These are phyloP conservation scores for Tarenaya hassleriana DNA, from an alignment of 345 rosid genomes.

Conservation along the genomic window DNA sequence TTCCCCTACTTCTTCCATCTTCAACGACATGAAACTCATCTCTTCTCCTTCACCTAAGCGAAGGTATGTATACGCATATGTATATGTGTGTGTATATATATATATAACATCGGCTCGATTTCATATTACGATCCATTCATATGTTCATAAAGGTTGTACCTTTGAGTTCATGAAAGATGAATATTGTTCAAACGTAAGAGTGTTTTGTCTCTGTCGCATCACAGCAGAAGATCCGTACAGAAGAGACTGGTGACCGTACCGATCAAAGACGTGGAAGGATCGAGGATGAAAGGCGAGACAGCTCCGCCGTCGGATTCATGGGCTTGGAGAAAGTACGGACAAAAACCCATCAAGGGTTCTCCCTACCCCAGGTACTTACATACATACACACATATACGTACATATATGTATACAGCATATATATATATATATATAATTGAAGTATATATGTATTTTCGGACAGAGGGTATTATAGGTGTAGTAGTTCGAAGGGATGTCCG, in stretches of 20 bases:
- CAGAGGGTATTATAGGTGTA: slow-evolving; percentile 94
- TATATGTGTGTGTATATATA: no score
- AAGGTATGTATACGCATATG: slow-evolving; percentile 41
- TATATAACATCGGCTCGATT: no score
- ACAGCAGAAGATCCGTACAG: slow-evolving; percentile 56
- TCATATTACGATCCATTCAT: no score
- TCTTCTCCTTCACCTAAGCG: slow-evolving; percentile 48
- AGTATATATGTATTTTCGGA: no score
- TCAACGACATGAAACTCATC: slow-evolving; percentile 38
- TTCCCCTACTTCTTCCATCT: slow-evolving; percentile 46
- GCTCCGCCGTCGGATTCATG: slow-evolving; percentile 91
- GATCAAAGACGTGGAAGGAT: slow-evolving; percentile 71
- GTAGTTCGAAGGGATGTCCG: slow-evolving; percentile 96
- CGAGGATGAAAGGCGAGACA: slow-evolving; percentile 65
- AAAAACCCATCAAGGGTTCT: slow-evolving; percentile 97
- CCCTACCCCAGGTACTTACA: slow-evolving; percentile 94
- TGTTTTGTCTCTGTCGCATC: no score
- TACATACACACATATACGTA: no score
- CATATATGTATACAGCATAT: no score
- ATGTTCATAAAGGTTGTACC: no score
- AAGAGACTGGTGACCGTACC: slow-evolving; percentile 82
- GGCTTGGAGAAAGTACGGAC: slow-evolving; percentile 99
- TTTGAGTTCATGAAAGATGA: no score
- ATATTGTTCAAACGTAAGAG: no score
- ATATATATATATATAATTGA: no score